phyloP scores from a whole-genome alignment of 78 protist species.

The slime mould (Dictyostelium discoideum) region dicty_2.7 NC_007089.4:4706001-4706500 shows the following conservation, averaged over 20 bases:
- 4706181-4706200: no score
- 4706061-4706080: not conserved
- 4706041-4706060: not conserved
- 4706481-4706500: not conserved
- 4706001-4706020: no score
- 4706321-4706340: not conserved
- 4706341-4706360: not conserved
- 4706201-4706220: no score
- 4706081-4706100: not conserved
- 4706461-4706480: not conserved
- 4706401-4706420: not conserved
- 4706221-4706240: not conserved
- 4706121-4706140: no score
- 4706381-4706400: conserved; percentile 27
- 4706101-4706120: no score
- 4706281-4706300: not conserved
- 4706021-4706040: not conserved
- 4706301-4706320: conserved; percentile 32
- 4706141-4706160: no score
- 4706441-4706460: not conserved
- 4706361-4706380: conserved; percentile 45
- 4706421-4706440: conserved; percentile 45
- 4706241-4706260: no score
- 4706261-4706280: no score
- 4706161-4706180: no score